phyloP scores from a whole-genome alignment of 1,284 basidiomycete genomes.

The Ceratobasidium sp. region DNA sequence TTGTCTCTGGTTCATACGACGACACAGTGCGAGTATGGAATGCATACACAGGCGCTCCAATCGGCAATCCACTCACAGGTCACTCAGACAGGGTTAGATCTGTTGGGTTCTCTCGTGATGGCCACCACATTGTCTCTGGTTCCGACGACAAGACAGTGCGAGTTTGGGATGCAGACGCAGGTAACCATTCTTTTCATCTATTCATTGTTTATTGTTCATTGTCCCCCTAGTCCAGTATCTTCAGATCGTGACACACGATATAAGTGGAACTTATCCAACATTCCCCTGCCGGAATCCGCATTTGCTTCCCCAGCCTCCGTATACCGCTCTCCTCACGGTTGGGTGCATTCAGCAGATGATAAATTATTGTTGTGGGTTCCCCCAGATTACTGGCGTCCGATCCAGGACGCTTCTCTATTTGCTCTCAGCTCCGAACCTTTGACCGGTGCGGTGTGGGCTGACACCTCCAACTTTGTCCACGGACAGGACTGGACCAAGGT shows the following conservation, averaged over 20 bases:
- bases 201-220: background rate
- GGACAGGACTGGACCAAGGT: constrained; percentile 12
- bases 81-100: too few species aligned
- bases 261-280: background rate
- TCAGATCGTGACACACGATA: background rate
- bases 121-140: too few species aligned
- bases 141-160: too few species aligned
- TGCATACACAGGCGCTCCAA: too few species aligned
- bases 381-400: background rate
- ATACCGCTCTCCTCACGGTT: background rate
- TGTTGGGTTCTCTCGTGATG: too few species aligned
- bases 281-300: background rate
- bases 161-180: background rate
- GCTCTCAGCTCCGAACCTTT: background rate
- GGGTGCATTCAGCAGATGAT: background rate
- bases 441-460: background rate
- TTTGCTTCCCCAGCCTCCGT: background rate
- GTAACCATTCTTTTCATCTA: background rate
- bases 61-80: too few species aligned
- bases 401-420: background rate
- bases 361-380: constrained; percentile 14
- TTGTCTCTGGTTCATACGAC: too few species aligned
- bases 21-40: too few species aligned
- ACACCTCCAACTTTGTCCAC: constrained; percentile 21
- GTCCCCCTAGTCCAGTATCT: too few species aligned